Base-by-base conservation (phyloP, 2,329 filamentous ascomycete genomes). In the Teratosphaeria zuluensis region DNA sequence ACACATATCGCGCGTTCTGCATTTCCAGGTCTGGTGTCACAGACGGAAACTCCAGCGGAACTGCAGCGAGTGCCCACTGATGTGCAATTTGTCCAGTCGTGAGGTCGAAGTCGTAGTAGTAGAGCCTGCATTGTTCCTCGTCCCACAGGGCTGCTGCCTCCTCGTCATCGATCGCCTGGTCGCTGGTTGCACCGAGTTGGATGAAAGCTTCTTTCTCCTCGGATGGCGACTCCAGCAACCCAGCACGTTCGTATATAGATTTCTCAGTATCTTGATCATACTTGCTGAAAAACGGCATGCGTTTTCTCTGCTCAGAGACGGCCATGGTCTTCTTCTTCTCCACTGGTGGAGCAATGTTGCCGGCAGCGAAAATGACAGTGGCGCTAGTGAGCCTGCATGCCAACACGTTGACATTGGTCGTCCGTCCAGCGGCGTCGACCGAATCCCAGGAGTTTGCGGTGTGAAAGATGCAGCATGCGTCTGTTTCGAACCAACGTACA, bases 381-480 rank as follows among this genome's bases (percentile, higher is more conserved):
- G 84, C 83, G 2, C 84, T 86, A 1, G 84, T 89, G 51, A 88
- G 74, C 3, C 87, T 81, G 63, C 86, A 89, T 1, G 81, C 82
- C 1, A 89, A 75, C 66, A 89, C 79, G 65, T 85, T 84, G 4
- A 89, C 83, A 0, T 77, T 74, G 16, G 66, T 66, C 0, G 75
- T 65, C 59, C 73, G 60, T 11, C 68, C 66, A 21, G 69, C 63
- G 1, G 68, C 62, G 1, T 70, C 62, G 3, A 80, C 77, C 7
- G 65, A 61, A 56, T 88, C 84, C 87, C 86, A 90, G 1, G 82
- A 82, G 63, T 88, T 89, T 0, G 84, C 86, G 0, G 85, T 87
- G 65, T 89, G 87, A 61, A 89, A 88, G 52, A 89, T 86, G 64
- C 84, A 84, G 65, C 84, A 89, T 5, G 84, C 77, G 11, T 80